A percentile compares a stretch with the other conserved stretches of the same genome.
Conservation (phyloP, 441 rosid genomes). For the Melastoma candidum region DNA sequence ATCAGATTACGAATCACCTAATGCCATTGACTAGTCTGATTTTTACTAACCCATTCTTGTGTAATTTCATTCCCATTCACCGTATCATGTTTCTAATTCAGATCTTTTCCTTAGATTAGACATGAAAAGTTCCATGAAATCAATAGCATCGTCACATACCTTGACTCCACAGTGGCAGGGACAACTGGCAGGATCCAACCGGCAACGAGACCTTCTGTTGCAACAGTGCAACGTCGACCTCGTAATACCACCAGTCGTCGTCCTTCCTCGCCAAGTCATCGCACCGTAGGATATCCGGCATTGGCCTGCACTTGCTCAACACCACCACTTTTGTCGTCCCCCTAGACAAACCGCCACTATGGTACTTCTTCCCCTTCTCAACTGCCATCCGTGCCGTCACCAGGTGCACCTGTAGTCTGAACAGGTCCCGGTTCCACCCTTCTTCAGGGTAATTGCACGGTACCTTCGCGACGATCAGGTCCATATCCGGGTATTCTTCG, state of each 20-base stretch:
- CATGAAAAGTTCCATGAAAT: neutral
- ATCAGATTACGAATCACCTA: no score
- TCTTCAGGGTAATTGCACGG: constrained; percentile 38
- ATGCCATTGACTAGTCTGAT: no score
- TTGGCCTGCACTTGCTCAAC: constrained; percentile 57
- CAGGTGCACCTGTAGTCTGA: constrained; percentile 68
- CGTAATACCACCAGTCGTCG: constrained; percentile 55
- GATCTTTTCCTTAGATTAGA: neutral
- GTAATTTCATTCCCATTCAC: no score
- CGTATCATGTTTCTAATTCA: constrained; percentile 24
- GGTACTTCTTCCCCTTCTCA: constrained; percentile 24
- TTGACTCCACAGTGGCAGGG: constrained; percentile 27
- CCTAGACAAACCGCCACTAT: neutral
- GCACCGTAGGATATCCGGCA: constrained; percentile 69
- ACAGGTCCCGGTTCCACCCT: constrained; percentile 45
- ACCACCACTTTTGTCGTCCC: constrained; percentile 23
- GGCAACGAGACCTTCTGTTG: constrained; percentile 60
- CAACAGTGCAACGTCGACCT: constrained; percentile 38
- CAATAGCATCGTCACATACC: constrained; percentile 13
- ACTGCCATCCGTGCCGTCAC: constrained; percentile 63
- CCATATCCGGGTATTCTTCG: constrained; percentile 35
- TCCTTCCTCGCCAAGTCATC: constrained; percentile 45
- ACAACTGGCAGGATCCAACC: constrained; percentile 69
- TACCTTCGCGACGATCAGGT: constrained; percentile 50
- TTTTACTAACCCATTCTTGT: no score